Conservation (phyloP, 2,329 filamentous ascomycete genomes). For the Didymosphaeria variabile region DNA sequence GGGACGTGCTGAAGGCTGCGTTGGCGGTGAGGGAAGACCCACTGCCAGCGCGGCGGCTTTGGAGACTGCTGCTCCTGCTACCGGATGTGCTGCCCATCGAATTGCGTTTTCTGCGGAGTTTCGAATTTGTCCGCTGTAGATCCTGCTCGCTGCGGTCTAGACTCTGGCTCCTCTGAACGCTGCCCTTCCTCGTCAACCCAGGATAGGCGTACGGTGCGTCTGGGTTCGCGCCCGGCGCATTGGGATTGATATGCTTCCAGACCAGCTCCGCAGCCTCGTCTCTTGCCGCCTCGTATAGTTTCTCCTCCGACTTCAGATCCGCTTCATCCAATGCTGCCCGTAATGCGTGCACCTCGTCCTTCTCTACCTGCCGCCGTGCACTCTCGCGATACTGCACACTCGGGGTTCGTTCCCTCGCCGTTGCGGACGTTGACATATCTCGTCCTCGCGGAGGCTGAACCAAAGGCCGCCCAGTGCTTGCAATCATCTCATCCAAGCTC, state of each 20-base stretch:
- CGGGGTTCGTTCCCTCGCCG: constrained; percentile 59
- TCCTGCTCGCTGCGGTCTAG: constrained; percentile 42
- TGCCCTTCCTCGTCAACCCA: constrained; percentile 73
- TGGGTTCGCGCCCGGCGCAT: constrained; percentile 68
- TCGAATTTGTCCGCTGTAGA: constrained; percentile 44
- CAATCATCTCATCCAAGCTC: constrained; percentile 40
- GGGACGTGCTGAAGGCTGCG: constrained; percentile 29
- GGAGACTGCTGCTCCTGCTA: constrained; percentile 50
- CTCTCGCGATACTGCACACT: constrained; percentile 74
- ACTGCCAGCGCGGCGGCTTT: constrained; percentile 47
- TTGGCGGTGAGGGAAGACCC: constrained; percentile 34
- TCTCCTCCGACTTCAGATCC: constrained; percentile 70
- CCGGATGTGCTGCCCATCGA: constrained; percentile 47
- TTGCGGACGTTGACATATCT: constrained; percentile 52
- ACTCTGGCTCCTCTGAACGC: constrained; percentile 68
- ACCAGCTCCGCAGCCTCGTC: constrained; percentile 82
- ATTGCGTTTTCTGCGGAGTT: constrained; percentile 42
- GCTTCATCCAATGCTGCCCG: constrained; percentile 78
- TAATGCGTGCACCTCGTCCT: constrained; percentile 76
- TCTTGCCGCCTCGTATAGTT: constrained; percentile 74
- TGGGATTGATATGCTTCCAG: constrained; percentile 76
- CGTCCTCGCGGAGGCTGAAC: constrained; percentile 52
- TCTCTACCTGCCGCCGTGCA: constrained; percentile 80
- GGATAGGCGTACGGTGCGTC: constrained; percentile 64
- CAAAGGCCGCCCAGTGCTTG: constrained; percentile 40